Base-by-base conservation (phyloP, 805 yeast species). In the Priceomyces castillae region DNA sequence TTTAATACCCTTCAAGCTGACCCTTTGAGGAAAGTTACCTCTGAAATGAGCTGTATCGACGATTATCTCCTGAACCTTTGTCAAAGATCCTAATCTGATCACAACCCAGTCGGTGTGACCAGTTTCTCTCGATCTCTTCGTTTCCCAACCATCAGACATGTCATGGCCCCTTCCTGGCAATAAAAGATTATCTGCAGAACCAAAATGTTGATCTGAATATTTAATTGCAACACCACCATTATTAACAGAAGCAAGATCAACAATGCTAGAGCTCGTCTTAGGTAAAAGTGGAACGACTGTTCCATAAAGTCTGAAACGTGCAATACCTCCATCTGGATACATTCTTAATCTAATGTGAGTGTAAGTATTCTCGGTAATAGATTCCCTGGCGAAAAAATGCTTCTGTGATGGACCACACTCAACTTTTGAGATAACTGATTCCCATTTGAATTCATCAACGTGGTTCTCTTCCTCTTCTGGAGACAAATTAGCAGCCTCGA, bases 131-230 rank as follows among this genome's bases (percentile, higher is more conserved):
- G 97, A 89, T 62, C 99, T 80, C 55, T 79, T 80, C 18, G 99
- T 92, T 63, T 92, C 99, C 99, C 99, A 92, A 11, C 99, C 99
- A 59, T 94, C 98, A 40, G 94, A 81, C 98, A 92, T 92, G 64
- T 92, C 97, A 55, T 76, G 79, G 41, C 99, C 99, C 47, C 97
- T 80, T 12, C 98, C 98, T 2, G 97, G 97, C 43, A 92, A 71
- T 44, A 92, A 69, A 48, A 92, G 71, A 68, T 92, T 92, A 62
- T 87, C 95, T 30, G 90, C 95, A 36, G 92, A 78, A 30, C 97
- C 95, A 59, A 92, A 92, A 67, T 90, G 98, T 69, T 92, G 96
- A 68, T 94, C 97, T 1, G 95, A 84, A 54, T 78, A 81, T 10
- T 80, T 72, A 33, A 88, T 80, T 19, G 92, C 92, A 28, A 89